A percentile compares a stretch with the other conserved stretches of the same genome.
These are phyloP conservation scores for Nothophaeocryptopus gaeumannii DNA, from an alignment of 2,329 filamentous ascomycete species.

Conservation along the genomic window DNA sequence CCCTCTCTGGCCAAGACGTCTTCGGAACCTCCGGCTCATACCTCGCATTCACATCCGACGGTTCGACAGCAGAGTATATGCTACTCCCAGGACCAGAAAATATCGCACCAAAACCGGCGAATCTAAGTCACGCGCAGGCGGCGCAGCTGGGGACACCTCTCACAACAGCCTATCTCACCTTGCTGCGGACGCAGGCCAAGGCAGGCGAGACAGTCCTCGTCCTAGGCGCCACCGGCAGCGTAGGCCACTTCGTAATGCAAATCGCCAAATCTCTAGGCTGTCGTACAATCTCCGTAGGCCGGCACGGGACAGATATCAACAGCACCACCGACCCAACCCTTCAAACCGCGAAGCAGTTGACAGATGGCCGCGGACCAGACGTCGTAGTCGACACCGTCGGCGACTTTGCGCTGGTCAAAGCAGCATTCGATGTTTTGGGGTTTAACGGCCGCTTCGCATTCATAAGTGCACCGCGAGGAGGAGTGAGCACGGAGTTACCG, in stretches of 20 bases:
- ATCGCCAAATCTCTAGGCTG: not conserved
- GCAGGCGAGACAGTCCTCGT: too few species aligned
- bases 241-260: too few species aligned
- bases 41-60: too few species aligned
- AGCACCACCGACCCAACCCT: not conserved
- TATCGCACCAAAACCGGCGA: too few species aligned
- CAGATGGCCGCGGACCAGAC: slow-evolving; percentile 20
- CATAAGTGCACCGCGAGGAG: slow-evolving; percentile 27
- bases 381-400: slow-evolving; percentile 34
- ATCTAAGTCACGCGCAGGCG: too few species aligned
- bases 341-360: slow-evolving; percentile 11
- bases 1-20: slow-evolving; percentile 2
- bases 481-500: not conserved
- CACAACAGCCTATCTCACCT: too few species aligned
- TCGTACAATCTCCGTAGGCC: not conserved
- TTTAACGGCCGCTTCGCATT: slow-evolving; percentile 27
- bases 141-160: too few species aligned
- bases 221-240: too few species aligned
- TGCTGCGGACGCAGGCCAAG: too few species aligned
- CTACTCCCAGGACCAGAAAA: too few species aligned
- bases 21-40: too few species aligned
- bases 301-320: slow-evolving; percentile 1
- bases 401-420: slow-evolving; percentile 27
- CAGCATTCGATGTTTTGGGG: slow-evolving; percentile 26
- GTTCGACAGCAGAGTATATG: too few species aligned